Conservation (phyloP, 306 rosid genomes). For the Acacia melanoxylon region DNA sequence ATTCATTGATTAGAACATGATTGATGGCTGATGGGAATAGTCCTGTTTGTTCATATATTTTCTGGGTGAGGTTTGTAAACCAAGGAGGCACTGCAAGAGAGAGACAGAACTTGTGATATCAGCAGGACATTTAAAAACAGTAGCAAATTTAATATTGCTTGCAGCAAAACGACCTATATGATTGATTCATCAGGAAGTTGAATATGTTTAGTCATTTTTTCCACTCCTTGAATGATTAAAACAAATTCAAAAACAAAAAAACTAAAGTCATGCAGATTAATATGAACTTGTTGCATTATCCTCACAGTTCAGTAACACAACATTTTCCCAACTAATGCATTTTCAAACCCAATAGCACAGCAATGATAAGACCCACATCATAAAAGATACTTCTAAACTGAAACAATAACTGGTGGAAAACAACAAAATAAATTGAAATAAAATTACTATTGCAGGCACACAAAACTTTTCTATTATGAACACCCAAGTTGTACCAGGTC, state of each 20-base stretch:
- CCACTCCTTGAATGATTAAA: background rate
- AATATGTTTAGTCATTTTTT: background rate
- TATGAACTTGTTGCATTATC: slow-evolving; percentile 13
- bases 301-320: background rate
- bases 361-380: background rate
- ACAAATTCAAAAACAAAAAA: background rate
- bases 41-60: slow-evolving; percentile 57
- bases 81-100: slow-evolving; percentile 73
- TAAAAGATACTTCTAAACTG: background rate
- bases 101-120: background rate
- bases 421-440: slow-evolving; percentile 5
- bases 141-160: background rate
- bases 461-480: background rate
- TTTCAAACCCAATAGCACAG: background rate
- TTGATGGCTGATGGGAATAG: slow-evolving; percentile 75
- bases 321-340: background rate
- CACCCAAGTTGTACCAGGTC: background rate
- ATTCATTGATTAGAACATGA: slow-evolving; percentile 92
- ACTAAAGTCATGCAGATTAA: slow-evolving; percentile 12
- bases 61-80: slow-evolving; percentile 69
- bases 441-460: background rate
- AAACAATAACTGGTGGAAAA: background rate
- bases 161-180: background rate
- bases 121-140: slow-evolving; percentile 8
- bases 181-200: background rate